Base-by-base conservation (phyloP, 495 filamentous ascomycete genomes). In the Aspergillus campestris region DNA sequence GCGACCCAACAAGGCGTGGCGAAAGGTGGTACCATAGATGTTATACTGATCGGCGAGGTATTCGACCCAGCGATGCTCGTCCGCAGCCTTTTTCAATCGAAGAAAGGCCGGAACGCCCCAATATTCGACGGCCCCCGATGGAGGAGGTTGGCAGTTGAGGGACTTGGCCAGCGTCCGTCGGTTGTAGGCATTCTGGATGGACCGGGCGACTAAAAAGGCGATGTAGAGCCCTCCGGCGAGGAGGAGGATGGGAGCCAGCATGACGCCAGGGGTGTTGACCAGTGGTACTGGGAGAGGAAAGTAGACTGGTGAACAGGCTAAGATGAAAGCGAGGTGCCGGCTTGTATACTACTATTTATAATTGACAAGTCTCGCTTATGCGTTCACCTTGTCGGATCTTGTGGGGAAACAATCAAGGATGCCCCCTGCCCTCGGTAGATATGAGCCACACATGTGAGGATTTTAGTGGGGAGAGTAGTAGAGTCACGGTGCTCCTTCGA, bases 21-120 rank as follows among this genome's bases (percentile, higher is more conserved):
- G 39, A 49, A 64, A 73, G 13, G 67, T 75, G 12, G 48, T 59
- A 12, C 71, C 69, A 39, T 65, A 50, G 7, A 55, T 27, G 3
- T 11, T 18, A 37, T 61, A 73, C 15, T 62, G 61, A 4, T 57
- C 13, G 7, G 42, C 36, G 3, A 74, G 45, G 30, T 57, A 56
- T 10, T 72, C 58, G 42, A 75, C 55, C 59, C 65, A 64, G 30
- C 55, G 49, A 30, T 58, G 59, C 11, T 60, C 44, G 14, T 53
- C 56, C 1, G 58, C 63, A 6, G 68, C 69, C 13, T 54, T 53
- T 11, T 40, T 29, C 7, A 71, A 24, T 0, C 43, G 27, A 3
- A 59, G 31, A 42, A 72, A 73, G 1, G 45, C 46, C 3, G 47
- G 39, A 11, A 75, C 53, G 0, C 71, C 71, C 1, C 65, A 51